These are phyloP conservation scores for Coniochaeta sp. DNA, from an alignment of 2,329 filamentous ascomycete genomes.

Conservation along the genomic window DNA sequence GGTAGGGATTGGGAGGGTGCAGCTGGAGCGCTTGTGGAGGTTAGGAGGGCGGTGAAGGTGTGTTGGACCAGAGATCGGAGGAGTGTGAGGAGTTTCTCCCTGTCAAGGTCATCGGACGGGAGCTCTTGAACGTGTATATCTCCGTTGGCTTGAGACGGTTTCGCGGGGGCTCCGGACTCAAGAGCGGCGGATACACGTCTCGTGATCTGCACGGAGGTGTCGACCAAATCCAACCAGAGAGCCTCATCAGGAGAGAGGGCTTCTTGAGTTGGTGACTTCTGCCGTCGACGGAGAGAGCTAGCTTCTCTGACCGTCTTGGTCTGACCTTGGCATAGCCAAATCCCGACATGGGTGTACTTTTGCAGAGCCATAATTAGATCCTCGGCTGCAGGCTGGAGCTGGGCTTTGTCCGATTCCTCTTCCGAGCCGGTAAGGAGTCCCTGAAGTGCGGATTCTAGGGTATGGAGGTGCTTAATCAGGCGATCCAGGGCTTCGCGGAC, in stretches of 20 bases:
- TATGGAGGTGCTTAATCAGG: conserved; percentile 71
- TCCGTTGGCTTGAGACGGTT: background rate
- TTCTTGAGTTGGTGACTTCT: conserved; percentile 32
- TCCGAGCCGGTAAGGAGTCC: conserved; percentile 60
- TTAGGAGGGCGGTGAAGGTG: conserved; percentile 79
- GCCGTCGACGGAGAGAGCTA: conserved; percentile 43
- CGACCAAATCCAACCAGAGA: conserved; percentile 55
- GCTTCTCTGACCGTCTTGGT: conserved; percentile 50
- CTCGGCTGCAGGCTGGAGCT: conserved; percentile 56
- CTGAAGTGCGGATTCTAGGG: conserved; percentile 69
- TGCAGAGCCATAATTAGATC: conserved; percentile 72
- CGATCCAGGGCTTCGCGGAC: conserved; percentile 77
- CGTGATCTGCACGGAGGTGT: conserved; percentile 55
- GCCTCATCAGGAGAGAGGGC: conserved; percentile 44
- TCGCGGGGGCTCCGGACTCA: conserved; percentile 10
- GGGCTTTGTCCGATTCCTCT: conserved; percentile 45
- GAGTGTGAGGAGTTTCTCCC: conserved; percentile 54
- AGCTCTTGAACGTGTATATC: conserved; percentile 2
- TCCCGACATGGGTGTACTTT: conserved; percentile 87
- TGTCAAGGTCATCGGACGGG: conserved; percentile 32
- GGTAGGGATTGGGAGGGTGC: conserved; percentile 22
- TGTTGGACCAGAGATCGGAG: conserved; percentile 80
- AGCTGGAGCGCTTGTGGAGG: conserved; percentile 55
- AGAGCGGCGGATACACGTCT: conserved; percentile 54
- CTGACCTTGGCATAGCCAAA: conserved; percentile 90